Percentiles rank a stretch among this genome's conserved stretches.
Evolutionary conservation across 2,329 filamentous ascomycete genomes (phyloP).

Genomic region (Fonsecaea nubica): DNA sequence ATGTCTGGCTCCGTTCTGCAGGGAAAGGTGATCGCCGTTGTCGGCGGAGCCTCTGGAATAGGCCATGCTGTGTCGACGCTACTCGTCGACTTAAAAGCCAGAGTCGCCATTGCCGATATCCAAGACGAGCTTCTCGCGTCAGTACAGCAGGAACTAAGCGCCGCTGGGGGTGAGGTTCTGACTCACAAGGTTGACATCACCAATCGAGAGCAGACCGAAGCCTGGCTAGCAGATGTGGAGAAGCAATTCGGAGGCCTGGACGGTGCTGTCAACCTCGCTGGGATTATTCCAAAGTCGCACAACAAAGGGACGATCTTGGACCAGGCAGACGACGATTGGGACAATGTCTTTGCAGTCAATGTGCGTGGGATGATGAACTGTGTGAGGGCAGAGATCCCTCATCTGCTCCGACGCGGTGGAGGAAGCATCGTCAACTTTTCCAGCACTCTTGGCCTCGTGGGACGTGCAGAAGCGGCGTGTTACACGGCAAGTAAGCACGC

Average conservation of each 20-base stretch:
- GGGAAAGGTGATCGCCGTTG: background rate
- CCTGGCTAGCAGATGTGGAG: background rate
- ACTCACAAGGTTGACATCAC: background rate
- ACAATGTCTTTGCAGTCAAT: background rate
- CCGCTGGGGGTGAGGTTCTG: background rate
- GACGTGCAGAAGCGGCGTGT: background rate
- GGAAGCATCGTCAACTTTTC: background rate
- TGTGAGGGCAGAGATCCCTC: background rate
- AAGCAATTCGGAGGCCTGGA: background rate
- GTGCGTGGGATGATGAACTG: background rate
- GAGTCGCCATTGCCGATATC: background rate
- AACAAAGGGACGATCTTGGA: background rate
- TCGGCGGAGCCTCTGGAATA: background rate
- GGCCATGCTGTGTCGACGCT: background rate
- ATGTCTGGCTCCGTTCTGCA: background rate
- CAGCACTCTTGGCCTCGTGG: background rate
- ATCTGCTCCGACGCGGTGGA: background rate
- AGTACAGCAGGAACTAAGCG: background rate
- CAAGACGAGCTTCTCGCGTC: background rate
- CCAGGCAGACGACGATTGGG: background rate
- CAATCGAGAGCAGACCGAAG: background rate
- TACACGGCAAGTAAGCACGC: conserved; percentile 60
- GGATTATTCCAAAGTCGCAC: background rate
- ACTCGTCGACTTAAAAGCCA: background rate
- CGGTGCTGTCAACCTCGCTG: background rate